A percentile compares a stretch with the other conserved stretches of the same genome.
Conservation (phyloP, 2,329 filamentous ascomycete genomes). For the Hypoxylon sp. region DNA sequence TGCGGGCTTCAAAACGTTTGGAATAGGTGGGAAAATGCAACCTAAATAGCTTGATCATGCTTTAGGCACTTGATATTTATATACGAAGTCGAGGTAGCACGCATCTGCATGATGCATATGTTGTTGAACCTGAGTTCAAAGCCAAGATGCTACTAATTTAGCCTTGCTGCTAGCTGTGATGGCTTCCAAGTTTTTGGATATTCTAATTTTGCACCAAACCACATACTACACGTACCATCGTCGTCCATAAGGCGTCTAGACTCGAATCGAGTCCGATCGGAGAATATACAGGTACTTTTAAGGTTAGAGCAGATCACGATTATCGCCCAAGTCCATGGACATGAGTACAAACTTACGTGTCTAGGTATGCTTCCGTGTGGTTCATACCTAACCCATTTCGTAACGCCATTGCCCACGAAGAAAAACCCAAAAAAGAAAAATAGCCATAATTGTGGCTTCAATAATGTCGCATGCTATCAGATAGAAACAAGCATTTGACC, state of each 20-base stretch:
- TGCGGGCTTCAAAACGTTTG: background rate
- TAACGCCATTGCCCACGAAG: too few species aligned
- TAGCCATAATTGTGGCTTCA: too few species aligned
- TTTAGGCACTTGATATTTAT: conserved; percentile 3
- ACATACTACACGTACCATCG: conserved; percentile 22
- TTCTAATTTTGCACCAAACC: conserved; percentile 35
- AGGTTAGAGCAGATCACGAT: too few species aligned
- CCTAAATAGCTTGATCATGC: background rate
- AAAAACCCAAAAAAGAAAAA: too few species aligned
- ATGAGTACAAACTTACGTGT: too few species aligned
- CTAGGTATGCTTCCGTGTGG: too few species aligned
- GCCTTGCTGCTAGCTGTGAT: conserved; percentile 18
- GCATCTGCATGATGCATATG: conserved; percentile 5
- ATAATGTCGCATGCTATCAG: too few species aligned
- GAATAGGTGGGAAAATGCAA: background rate
- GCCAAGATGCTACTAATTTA: conserved; percentile 35
- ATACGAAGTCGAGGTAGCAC: background rate
- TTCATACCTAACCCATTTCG: too few species aligned
- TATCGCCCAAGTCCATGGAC: too few species aligned
- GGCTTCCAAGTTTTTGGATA: conserved; percentile 36
- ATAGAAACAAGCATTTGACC: too few species aligned
- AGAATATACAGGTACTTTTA: background rate
- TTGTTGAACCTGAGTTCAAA: conserved; percentile 11
- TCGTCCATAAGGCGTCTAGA: conserved; percentile 16
- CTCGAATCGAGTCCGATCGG: conserved; percentile 4